Base-by-base conservation (phyloP, 2,329 filamentous ascomycete genomes). In the Sordariomycetes sp. region DNA sequence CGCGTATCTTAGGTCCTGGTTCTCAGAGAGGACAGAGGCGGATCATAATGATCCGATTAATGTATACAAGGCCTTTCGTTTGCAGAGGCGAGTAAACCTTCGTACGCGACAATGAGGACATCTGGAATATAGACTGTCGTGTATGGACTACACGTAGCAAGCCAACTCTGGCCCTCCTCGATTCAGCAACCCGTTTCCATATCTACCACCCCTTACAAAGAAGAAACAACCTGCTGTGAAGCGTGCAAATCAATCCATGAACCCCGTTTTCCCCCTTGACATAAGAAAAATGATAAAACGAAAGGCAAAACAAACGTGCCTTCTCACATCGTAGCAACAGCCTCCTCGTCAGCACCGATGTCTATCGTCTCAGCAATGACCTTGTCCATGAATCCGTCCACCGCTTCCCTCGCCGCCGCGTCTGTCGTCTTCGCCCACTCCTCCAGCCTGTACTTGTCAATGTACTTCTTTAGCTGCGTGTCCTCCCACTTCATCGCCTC, bases 401-500 rank as follows among this genome's bases (percentile, higher is more conserved):
- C 63, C 59, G 72, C 66, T 10, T 64, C 60, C 52, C 71, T 68
- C 20, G 74, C 75, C 28, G 68, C 67, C 34, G 74, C 70, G 24
- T 72, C 68, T 7, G 72, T 70, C 14, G 69, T 69, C 11, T 64
- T 68, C 20, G 75, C 70, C 89, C 92, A 96, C 59, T 86, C 79
- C 7, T 84, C 82, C 12, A 96, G 78, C 43, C 85, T 79, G 60
- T 83, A 79, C 68, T 85, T 85, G 59, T 87, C 81, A 22, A 94
- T 76, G 67, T 83, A 83, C 55, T 79, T 77, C 56, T 77, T 73
- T 46, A 97, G 76, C 12, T 80, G 68, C 60, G 80, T 78, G 66
- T 93, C 88, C 71, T 96, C 91, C 59, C 79, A 78, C 59, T 81
- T 76, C 74, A 94, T 87, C 59, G 90, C 89, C 28, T 85, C 81